Evolutionary conservation across 2,329 filamentous ascomycete species (phyloP).

Genomic region (Westerdykella aurantiaca): DNA sequence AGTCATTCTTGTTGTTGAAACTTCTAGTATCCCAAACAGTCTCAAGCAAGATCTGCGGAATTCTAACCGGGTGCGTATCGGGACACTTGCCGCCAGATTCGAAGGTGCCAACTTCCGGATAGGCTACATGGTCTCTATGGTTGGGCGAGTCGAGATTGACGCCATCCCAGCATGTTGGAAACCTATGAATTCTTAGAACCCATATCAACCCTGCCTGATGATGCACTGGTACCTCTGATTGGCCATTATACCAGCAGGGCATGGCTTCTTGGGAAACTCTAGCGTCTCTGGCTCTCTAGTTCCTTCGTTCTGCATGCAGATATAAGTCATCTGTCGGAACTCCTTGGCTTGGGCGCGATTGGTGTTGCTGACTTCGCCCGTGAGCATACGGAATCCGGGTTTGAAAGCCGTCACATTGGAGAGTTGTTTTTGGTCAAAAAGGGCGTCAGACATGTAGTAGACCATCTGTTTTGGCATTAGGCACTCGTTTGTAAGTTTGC

Average conservation of each 20-base stretch:
- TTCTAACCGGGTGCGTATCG: conserved; percentile 20
- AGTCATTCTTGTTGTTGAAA: conserved; percentile 31
- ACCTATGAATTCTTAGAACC: conserved; percentile 1
- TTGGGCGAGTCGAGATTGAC: conserved; percentile 22
- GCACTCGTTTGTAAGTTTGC: neutral
- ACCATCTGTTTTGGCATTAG: conserved; percentile 29
- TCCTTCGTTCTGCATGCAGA: conserved; percentile 26
- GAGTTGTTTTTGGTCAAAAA: conserved; percentile 26
- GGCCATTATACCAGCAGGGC: conserved; percentile 23
- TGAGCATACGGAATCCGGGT: conserved; percentile 45
- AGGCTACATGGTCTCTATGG: conserved; percentile 23
- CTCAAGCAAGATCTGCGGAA: conserved; percentile 30
- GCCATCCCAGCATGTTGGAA: conserved; percentile 28
- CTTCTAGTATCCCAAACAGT: conserved; percentile 29
- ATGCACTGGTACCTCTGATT: conserved; percentile 9
- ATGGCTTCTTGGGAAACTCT: conserved; percentile 19
- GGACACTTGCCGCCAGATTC: conserved; percentile 27
- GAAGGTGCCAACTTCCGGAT: conserved; percentile 25
- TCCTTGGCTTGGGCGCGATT: conserved; percentile 20
- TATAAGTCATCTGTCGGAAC: conserved; percentile 28
- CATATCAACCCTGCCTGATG: neutral
- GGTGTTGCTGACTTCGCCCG: conserved; percentile 36
- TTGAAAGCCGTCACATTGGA: conserved; percentile 41
- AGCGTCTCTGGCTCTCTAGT: conserved; percentile 21
- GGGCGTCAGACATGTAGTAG: conserved; percentile 42